These are phyloP conservation scores for Paramecium biaurelia DNA, from an alignment of 73 alveolate species.

Conservation along the genomic window DNA sequence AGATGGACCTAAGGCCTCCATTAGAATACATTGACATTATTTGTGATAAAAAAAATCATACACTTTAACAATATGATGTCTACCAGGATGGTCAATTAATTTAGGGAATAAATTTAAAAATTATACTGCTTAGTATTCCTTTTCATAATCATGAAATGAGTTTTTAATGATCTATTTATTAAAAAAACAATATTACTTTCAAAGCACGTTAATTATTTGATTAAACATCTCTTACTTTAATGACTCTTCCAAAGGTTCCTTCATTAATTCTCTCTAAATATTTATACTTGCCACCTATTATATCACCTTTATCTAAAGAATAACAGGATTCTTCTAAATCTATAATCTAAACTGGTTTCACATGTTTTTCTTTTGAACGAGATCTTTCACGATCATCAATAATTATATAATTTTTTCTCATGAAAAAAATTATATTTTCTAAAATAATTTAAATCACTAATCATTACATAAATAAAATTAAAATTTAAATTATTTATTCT, in stretches of 20 bases:
- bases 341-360: not conserved
- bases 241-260: conserved; percentile 27
- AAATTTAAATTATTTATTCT: not conserved
- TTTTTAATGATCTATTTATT: not conserved
- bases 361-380: not conserved
- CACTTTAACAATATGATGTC: not conserved
- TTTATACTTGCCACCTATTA: not conserved
- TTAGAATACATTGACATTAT: not conserved
- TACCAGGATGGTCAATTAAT: conserved; percentile 14
- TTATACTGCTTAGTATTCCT: not conserved
- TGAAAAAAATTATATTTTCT: not conserved
- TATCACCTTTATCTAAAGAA: not conserved
- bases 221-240: not conserved
- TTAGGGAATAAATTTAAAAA: not conserved
- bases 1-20: not conserved
- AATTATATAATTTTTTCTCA: not conserved
- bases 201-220: not conserved
- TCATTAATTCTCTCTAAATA: not conserved
- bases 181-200: not conserved
- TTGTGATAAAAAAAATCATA: not conserved
- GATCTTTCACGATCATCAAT: not conserved
- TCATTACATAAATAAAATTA: not conserved
- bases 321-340: not conserved
- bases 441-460: not conserved
- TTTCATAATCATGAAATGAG: not conserved